Conservation (phyloP, 208 protist genomes). For the Leishmania mexicana region DNA sequence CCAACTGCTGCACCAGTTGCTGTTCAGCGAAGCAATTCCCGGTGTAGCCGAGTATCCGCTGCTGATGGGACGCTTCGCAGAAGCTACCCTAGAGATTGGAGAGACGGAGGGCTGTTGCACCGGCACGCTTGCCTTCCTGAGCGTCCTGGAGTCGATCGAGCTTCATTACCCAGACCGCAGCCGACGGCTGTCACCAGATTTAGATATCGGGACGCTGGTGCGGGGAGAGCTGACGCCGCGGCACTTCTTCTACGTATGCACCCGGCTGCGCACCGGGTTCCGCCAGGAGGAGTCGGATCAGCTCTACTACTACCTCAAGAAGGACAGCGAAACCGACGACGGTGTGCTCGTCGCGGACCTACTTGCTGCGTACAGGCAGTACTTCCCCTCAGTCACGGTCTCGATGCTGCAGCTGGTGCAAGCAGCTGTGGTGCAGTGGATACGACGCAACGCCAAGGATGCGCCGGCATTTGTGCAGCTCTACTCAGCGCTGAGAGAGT, state of each 20-base stretch:
- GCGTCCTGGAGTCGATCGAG: slow-evolving; percentile 13
- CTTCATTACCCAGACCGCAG: slow-evolving; percentile 20
- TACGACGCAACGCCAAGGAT: slow-evolving; percentile 34
- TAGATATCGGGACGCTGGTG: slow-evolving; percentile 28
- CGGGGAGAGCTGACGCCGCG: slow-evolving; percentile 32
- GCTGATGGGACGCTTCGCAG: slow-evolving; percentile 64
- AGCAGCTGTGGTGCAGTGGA: slow-evolving; percentile 25
- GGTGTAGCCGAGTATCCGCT: slow-evolving; percentile 61
- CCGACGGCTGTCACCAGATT: slow-evolving; percentile 16
- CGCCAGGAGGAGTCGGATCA: slow-evolving; percentile 42
- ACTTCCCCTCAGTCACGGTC: slow-evolving; percentile 64
- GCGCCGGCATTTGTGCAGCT: slow-evolving; percentile 53
- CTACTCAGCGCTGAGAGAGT: slow-evolving; percentile 45
- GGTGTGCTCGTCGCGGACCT: slow-evolving; percentile 43
- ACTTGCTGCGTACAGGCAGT: slow-evolving; percentile 46
- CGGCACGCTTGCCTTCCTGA: slow-evolving; percentile 52
- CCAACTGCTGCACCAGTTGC: slow-evolving; percentile 46
- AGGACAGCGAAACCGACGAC: slow-evolving; percentile 27
- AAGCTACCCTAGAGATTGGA: slow-evolving; percentile 43
- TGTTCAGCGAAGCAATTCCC: slow-evolving; percentile 60
- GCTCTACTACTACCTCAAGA: slow-evolving; percentile 65
- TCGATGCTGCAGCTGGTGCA: slow-evolving; percentile 56
- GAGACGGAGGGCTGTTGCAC: slow-evolving; percentile 27
- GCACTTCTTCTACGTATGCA: slow-evolving; percentile 66
- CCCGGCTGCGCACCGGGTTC: slow-evolving; percentile 41